Conservation (phyloP, 176 grass and related monocot species). For the Aegilops longissima region DNA sequence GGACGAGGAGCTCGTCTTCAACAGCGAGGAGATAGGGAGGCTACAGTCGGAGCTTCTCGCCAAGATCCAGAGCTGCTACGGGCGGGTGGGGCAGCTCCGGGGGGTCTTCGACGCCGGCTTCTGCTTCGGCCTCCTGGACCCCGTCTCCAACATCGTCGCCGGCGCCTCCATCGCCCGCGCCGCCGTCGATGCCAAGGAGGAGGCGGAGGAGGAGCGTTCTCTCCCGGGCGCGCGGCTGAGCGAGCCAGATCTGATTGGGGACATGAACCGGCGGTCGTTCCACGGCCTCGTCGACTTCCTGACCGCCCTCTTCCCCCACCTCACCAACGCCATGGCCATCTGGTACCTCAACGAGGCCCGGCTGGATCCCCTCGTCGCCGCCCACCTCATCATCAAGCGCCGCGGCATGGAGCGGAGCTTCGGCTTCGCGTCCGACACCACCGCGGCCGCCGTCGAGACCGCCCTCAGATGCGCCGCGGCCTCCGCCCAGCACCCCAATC, state of each 20-base stretch:
- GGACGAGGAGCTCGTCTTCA: not conserved
- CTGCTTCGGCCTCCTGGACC: not conserved
- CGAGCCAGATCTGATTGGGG: too few species aligned
- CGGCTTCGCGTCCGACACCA: not conserved
- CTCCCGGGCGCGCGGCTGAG: too few species aligned
- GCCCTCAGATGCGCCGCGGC: slow-evolving; percentile 2
- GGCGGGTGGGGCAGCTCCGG: not conserved
- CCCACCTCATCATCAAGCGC: not conserved
- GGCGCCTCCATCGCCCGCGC: too few species aligned
- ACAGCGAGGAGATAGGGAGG: not conserved
- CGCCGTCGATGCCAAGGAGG: too few species aligned
- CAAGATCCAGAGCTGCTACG: not conserved
- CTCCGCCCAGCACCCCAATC: not conserved
- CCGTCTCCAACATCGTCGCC: too few species aligned
- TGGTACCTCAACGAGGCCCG: too few species aligned
- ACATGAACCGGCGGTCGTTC: too few species aligned
- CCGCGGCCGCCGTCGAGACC: not conserved
- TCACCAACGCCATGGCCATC: too few species aligned
- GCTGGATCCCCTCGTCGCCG: not conserved
- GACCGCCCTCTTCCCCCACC: too few species aligned
- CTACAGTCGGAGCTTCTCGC: not conserved
- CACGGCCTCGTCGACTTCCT: too few species aligned
- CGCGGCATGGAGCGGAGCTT: not conserved
- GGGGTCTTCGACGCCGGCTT: not conserved
- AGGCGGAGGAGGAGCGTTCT: too few species aligned